Evolutionary conservation across 2,329 filamentous ascomycete genomes (phyloP), one percentile per base, ranked within the genome.

Genomic region (Lomentospora prolificans): DNA sequence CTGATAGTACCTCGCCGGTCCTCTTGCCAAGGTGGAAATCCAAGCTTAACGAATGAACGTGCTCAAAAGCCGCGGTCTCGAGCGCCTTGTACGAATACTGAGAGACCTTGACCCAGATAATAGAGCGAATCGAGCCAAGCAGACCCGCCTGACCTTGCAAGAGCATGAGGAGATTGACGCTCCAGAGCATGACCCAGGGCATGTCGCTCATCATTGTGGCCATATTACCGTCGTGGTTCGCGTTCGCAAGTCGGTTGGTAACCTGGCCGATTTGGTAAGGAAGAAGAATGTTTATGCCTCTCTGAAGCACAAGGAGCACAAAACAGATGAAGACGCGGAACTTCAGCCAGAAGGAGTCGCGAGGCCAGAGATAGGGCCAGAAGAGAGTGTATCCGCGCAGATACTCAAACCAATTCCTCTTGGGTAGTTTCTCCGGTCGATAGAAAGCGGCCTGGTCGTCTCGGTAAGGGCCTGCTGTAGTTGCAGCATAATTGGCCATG

Each of bases 1-100:
- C 94, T 12, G 92, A 97, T 14, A 97, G 75, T 8, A 99, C 90
- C 70, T 99, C 94, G 60, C 94, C 94, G 0, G 94, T 99, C 65
- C 92, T 89, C 72, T 99, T 99, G 54, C 90, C 90, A 3, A 97
- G 80, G 67, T 99, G 94, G 65, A 99, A 99, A 68, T 97, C 94
- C 61, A 97, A 79, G 69, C 91, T 96, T 31, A 99, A 82, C 53
- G 87, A 86, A 70, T 99, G 94, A 22, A 99, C 94, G 68, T 99
- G 94, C 72, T 97, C 92, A 67, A 99, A 99, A 9, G 92, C 90
- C 14, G 94, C 91, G 2, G 94, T 94, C 4, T 91, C 96, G 57
- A 99, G 79, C 60, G 94, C 90, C 65, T 90, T 86, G 71, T 96
- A 99, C 0, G 92, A 96, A 69, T 97, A 96, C 69, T 99, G 94